Conservation (phyloP, 805 yeast genomes). For the Schwanniomyces polymorphus region DNA sequence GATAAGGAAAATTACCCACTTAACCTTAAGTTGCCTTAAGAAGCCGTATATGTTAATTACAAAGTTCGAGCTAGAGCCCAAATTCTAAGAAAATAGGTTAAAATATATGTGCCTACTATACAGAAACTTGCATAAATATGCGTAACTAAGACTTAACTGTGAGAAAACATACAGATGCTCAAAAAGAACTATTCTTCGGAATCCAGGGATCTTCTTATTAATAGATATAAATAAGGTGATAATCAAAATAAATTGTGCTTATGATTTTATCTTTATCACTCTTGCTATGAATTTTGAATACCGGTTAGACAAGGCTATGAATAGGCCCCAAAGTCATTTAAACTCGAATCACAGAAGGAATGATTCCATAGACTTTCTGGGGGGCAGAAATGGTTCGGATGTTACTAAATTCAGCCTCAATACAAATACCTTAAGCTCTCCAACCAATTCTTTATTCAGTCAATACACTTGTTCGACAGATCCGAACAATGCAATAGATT, state of each 20-base stretch:
- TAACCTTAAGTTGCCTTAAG: no score
- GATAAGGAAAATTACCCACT: neutral
- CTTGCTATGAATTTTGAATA: neutral
- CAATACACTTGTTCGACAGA: neutral
- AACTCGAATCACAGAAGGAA: neutral
- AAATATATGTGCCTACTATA: neutral
- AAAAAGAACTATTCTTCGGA: neutral
- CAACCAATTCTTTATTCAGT: neutral
- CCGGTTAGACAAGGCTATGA: neutral
- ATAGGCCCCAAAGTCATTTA: neutral
- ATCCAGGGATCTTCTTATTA: neutral
- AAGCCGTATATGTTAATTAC: neutral
- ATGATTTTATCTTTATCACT: neutral
- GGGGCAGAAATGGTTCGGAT: neutral
- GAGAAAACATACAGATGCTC: neutral
- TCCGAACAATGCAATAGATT: slow-evolving; percentile 1
- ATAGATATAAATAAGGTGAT: neutral
- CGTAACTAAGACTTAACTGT: neutral
- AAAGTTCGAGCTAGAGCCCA: neutral
- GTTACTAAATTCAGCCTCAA: neutral
- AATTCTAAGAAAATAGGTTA: neutral
- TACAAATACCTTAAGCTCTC: neutral
- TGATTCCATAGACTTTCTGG: neutral
- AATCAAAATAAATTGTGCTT: neutral
- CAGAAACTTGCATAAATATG: neutral